These are phyloP conservation scores for Phytophthora citricola DNA, from an alignment of 352 stramenopile species.

Conservation along the genomic window DNA sequence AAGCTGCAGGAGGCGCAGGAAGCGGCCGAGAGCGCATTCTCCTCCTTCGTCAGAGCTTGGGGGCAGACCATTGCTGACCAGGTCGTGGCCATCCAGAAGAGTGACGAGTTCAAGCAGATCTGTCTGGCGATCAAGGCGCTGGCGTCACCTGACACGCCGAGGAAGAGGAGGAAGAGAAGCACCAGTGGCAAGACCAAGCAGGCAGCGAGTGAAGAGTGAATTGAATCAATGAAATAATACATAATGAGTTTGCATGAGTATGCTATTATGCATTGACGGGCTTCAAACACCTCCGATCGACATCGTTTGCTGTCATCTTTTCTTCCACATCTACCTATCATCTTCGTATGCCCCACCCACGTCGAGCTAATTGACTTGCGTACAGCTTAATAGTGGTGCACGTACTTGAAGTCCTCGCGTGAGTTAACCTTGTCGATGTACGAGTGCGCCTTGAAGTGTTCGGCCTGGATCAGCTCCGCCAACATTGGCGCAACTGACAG, in stretches of 20 bases:
- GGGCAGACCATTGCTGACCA: constrained; percentile 57
- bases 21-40: constrained; percentile 52
- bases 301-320: constrained; percentile 24
- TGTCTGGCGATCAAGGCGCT: constrained; percentile 45
- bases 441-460: constrained; percentile 91
- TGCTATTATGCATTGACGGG: constrained; percentile 33
- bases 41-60: constrained; percentile 56
- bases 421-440: constrained; percentile 90
- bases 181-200: constrained; percentile 27
- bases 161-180: constrained; percentile 33
- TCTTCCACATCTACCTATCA: constrained; percentile 27
- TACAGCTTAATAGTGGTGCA: constrained; percentile 77
- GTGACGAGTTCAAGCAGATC: constrained; percentile 58
- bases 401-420: constrained; percentile 87
- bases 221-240: constrained; percentile 41
- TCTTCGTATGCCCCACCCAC: constrained; percentile 6
- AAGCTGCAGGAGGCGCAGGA: constrained; percentile 64
- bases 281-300: constrained; percentile 19
- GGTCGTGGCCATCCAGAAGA: constrained; percentile 55
- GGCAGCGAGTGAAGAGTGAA: constrained; percentile 38
- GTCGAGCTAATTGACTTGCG: constrained; percentile 8
- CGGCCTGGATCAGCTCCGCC: constrained; percentile 91
- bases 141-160: constrained; percentile 27
- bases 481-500: constrained; percentile 90
- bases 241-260: constrained; percentile 34